Conservation (phyloP, 106 monocot genomes). For the Phalaenopsis aphrodite region DNA sequence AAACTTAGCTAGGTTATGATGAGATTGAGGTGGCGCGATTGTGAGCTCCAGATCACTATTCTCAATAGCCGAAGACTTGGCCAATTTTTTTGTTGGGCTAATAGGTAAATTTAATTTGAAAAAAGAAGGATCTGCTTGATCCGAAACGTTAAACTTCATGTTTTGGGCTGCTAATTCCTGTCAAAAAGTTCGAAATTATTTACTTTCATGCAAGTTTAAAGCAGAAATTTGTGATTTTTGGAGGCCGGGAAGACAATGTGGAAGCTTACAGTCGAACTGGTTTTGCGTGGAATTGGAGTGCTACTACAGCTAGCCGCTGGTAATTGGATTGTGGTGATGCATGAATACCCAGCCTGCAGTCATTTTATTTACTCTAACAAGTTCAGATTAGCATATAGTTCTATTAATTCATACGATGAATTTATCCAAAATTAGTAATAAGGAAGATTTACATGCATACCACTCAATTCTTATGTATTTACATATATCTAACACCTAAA, state of each 20-base stretch:
- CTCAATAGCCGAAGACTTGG: background rate
- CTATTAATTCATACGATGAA: background rate
- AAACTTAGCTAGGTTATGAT: slow-evolving; percentile 8
- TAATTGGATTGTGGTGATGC: background rate
- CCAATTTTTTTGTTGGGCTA: background rate
- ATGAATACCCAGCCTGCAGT: background rate
- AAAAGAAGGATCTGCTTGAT: slow-evolving; percentile 8
- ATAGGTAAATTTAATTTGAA: slow-evolving; percentile 15
- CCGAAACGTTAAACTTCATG: background rate
- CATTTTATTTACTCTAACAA: background rate
- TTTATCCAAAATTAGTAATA: background rate
- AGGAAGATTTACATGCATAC: too few species aligned
- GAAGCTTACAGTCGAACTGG: background rate
- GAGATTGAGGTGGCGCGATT: slow-evolving; percentile 31
- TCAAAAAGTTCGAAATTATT: background rate
- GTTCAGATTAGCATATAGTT: background rate
- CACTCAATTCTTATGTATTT: too few species aligned
- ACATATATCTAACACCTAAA: too few species aligned
- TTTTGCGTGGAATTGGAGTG: background rate
- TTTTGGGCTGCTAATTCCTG: background rate
- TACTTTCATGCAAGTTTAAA: too few species aligned
- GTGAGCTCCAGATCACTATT: slow-evolving; percentile 33
- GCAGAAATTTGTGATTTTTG: background rate
- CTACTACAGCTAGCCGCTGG: background rate
- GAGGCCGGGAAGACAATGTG: background rate